A percentile compares a stretch with the other conserved stretches of the same genome.
These are phyloP conservation scores for Hansenula anomala DNA, from an alignment of 1,139 yeast genomes.

Conservation along the genomic window DNA sequence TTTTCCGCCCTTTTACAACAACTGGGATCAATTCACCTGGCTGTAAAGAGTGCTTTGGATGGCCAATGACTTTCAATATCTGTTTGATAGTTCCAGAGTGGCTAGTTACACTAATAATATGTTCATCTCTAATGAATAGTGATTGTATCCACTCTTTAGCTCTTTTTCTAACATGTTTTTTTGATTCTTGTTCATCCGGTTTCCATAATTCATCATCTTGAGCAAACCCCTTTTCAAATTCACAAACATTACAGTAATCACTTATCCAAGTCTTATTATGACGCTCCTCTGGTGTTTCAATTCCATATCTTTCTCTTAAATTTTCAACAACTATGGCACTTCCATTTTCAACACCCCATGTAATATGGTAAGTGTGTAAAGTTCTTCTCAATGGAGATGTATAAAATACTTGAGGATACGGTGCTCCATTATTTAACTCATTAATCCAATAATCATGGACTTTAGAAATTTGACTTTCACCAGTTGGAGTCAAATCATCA, in stretches of 20 bases:
- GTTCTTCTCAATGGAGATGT: constrained; percentile 59
- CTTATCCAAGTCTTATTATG: constrained; percentile 34
- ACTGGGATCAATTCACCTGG: no score
- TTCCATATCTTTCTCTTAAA: constrained; percentile 58
- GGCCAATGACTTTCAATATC: no score
- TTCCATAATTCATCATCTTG: constrained; percentile 45
- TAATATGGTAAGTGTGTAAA: constrained; percentile 42
- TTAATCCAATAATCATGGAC: constrained; percentile 26
- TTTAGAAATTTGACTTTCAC: constrained; percentile 35
- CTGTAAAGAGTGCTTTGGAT: no score
- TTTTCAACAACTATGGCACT: constrained; percentile 36
- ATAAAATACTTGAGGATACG: constrained; percentile 44
- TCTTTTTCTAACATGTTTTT: constrained; percentile 46
- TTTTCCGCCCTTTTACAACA: no score
- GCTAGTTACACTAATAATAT: no score
- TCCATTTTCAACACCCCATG: constrained; percentile 23
- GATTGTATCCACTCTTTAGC: no score
- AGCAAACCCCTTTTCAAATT: constrained; percentile 40
- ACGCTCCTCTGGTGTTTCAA: constrained; percentile 57
- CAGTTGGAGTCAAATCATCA: constrained; percentile 46
- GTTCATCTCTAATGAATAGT: no score
- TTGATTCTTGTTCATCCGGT: constrained; percentile 39
- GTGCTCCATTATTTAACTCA: constrained; percentile 34
- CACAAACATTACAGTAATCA: constrained; percentile 31
- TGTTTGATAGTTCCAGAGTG: no score